Percentiles rank a stretch among this genome's conserved stretches.
These are phyloP conservation scores for Microdochium paspali DNA, from an alignment of 2,329 filamentous ascomycete species.

Conservation along the genomic window DNA sequence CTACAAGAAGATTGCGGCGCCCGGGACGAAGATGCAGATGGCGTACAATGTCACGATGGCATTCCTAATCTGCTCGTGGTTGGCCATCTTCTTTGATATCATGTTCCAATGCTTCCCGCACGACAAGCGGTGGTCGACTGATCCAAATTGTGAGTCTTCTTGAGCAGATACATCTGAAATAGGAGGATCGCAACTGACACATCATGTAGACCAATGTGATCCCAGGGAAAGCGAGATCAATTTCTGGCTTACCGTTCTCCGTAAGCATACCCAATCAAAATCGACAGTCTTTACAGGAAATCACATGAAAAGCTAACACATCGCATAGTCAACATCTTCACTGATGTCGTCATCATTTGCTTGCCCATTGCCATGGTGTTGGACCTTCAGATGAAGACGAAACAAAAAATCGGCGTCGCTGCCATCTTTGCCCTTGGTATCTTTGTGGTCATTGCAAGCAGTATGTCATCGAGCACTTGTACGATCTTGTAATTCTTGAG, in stretches of 20 bases:
- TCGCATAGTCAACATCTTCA: constrained; percentile 2
- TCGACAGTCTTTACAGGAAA: no score
- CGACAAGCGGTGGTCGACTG: constrained; percentile 18
- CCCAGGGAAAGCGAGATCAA: constrained; percentile 6
- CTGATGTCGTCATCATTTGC: constrained; percentile 13
- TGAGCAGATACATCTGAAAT: neutral
- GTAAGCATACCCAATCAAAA: neutral
- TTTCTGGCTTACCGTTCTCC: constrained; percentile 8
- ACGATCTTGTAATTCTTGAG: neutral
- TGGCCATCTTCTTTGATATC: constrained; percentile 26
- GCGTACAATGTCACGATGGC: constrained; percentile 25
- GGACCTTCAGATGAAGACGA: constrained; percentile 21
- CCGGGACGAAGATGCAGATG: constrained; percentile 21
- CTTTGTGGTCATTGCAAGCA: constrained; percentile 20
- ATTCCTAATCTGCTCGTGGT: constrained; percentile 18
- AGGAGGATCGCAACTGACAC: constrained; percentile 1
- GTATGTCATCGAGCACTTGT: constrained; percentile 5
- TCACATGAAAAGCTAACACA: neutral
- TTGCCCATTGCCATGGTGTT: constrained; percentile 24
- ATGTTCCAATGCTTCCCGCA: constrained; percentile 27
- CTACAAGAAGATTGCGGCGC: constrained; percentile 27
- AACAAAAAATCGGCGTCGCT: constrained; percentile 21
- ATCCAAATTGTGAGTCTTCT: constrained; percentile 11
- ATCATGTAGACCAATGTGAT: constrained; percentile 5
- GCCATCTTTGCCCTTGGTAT: constrained; percentile 21